Evolutionary conservation across 2,329 filamentous ascomycete species (phyloP).

Genomic region (Aspergillus amoenus): DNA sequence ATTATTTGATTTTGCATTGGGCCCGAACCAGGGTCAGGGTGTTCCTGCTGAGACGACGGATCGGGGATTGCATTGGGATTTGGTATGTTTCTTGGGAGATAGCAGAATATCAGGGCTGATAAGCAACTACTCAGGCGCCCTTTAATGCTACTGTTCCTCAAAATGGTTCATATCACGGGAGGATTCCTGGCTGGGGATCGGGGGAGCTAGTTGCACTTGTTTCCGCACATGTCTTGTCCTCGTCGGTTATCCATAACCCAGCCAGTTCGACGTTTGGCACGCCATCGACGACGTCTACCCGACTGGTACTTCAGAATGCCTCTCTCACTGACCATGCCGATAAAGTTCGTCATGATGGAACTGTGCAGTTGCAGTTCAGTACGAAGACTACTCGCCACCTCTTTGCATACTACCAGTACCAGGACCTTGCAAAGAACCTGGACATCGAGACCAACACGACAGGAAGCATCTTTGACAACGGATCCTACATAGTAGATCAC

Average conservation of each 20-base stretch:
- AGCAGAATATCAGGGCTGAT: not conserved
- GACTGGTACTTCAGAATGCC: not conserved
- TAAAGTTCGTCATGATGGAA: not conserved
- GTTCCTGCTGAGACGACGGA: constrained; percentile 39
- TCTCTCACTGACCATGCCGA: not conserved
- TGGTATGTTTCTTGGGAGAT: not conserved
- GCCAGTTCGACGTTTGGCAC: not conserved
- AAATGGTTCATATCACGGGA: not conserved
- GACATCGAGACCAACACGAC: not conserved
- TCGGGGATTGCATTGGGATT: constrained; percentile 26
- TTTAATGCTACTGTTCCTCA: not conserved
- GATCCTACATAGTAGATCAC: constrained; percentile 5
- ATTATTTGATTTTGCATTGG: constrained; percentile 48
- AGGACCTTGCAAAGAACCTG: not conserved
- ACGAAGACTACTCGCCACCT: not conserved
- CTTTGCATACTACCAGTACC: not conserved
- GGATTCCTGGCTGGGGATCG: constrained; percentile 5
- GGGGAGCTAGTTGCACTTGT: not conserved
- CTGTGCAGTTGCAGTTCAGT: not conserved
- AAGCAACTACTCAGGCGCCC: not conserved
- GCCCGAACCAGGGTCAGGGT: constrained; percentile 50
- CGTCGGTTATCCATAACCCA: not conserved
- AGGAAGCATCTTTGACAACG: not conserved
- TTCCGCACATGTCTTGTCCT: not conserved
- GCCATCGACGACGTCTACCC: accelerated